Evolutionary conservation across 495 filamentous ascomycete genomes (phyloP).

Genomic region (Neurospora hispaniola): DNA sequence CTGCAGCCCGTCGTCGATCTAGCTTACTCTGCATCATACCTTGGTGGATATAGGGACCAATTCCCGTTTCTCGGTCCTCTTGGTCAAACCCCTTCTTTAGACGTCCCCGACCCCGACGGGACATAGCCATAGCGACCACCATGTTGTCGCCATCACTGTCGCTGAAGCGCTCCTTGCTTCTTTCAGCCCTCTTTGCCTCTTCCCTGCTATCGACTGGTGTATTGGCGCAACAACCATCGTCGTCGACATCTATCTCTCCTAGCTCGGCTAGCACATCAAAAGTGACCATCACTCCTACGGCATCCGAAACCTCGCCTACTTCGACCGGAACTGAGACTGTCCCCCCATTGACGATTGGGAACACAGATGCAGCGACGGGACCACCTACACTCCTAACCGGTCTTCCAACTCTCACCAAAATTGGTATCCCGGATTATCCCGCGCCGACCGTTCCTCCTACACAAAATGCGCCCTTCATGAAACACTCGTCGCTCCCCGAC

Average conservation of each 20-base stretch:
- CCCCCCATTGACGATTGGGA: not conserved
- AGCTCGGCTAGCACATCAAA: not conserved
- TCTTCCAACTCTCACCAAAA: slow-evolving; percentile 40
- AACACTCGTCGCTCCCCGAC: slow-evolving; percentile 79
- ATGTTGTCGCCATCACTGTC: slow-evolving; percentile 22
- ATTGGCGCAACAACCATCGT: slow-evolving; percentile 21
- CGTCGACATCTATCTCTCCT: slow-evolving; percentile 4
- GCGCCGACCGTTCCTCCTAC: slow-evolving; percentile 69
- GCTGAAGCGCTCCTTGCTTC: slow-evolving; percentile 26
- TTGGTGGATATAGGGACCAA: not conserved
- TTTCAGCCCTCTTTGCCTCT: slow-evolving; percentile 22
- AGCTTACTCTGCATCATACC: slow-evolving; percentile 1
- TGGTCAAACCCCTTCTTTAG: not conserved
- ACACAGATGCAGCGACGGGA: slow-evolving; percentile 5
- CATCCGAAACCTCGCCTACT: not conserved
- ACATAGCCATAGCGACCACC: slow-evolving; percentile 4
- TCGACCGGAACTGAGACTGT: not conserved
- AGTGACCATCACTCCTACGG: not conserved
- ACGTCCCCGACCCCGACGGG: not conserved
- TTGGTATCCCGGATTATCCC: slow-evolving; percentile 39
- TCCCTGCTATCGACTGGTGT: slow-evolving; percentile 3
- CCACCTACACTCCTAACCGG: slow-evolving; percentile 17
- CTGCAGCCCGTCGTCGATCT: slow-evolving; percentile 11
- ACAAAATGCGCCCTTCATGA: slow-evolving; percentile 84
- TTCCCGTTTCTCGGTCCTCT: not conserved